Evolutionary conservation across 768 basidiomycete genomes (phyloP), one percentile per base, ranked within the genome.

Genomic region (Hysterangium stoloniferum): DNA sequence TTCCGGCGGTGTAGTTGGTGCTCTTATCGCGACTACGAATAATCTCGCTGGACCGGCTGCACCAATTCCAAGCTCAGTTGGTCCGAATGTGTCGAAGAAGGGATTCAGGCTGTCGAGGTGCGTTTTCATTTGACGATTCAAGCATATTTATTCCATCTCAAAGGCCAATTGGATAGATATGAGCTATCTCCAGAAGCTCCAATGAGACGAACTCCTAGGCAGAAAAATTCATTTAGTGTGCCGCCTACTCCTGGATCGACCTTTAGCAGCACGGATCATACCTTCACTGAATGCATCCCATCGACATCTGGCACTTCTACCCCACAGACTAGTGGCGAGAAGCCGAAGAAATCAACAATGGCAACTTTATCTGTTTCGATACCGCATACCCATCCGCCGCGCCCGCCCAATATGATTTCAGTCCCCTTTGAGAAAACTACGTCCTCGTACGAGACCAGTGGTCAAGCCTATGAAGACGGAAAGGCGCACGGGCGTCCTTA

Each of bases 11-110:
- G 83, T 83, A 1, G 74, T 84, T 52, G 86, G 83, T 0, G 75
- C 84, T 4, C 73, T 91, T 31, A 79, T 92, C 19, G 77, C 82
- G 6, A 79, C 80, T 51, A 80, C 85, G 0, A 80, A 78, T 2
- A 78, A 80, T 42, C 65, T 90, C 6, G 68, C 74, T 1, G 85
- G 83, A 15, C 74, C 74, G 2, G 77, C 79, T 6, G 75, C 80
- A 0, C 84, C 84, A 0, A 56, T 58, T 8, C 65, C 71, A 37
- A 75, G 65, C 44, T 68, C 67, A 24, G 71, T 72, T 57, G 79
- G 70, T 6, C 84, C 86, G 1, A 74, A 81, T 56, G 59, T 84
- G 32, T 74, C 77, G 57, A 66, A 74, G 37, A 72, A 82, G 2
- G 86, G 87, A 12, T 88, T 79, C 56, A 72, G 74, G 45, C 67